phyloP scores from a whole-genome alignment of 1,284 basidiomycete genomes.

The Pterula multifida region DNA sequence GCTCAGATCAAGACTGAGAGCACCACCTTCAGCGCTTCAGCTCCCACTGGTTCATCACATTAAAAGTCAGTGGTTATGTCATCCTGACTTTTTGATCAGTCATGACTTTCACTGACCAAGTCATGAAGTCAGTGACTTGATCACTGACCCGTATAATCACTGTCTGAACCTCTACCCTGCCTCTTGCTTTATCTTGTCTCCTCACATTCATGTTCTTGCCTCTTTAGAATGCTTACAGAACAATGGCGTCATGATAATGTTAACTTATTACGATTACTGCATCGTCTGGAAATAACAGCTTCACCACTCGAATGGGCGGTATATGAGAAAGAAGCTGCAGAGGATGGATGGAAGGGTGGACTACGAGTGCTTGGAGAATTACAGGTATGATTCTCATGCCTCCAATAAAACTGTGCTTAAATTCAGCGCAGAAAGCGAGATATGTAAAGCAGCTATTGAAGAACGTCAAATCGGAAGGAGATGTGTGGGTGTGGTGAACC shows the following conservation, averaged over 20 bases:
- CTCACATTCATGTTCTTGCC: background rate
- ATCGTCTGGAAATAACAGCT: background rate
- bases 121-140: too few species aligned
- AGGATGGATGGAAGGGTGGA: background rate
- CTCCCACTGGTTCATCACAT: too few species aligned
- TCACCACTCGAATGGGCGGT: background rate
- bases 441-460: background rate
- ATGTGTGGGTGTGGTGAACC: background rate
- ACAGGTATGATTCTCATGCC: background rate
- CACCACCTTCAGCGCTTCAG: too few species aligned
- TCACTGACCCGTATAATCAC: too few species aligned
- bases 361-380: background rate
- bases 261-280: background rate
- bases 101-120: too few species aligned
- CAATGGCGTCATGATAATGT: background rate
- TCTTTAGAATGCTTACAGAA: background rate
- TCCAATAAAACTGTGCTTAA: background rate
- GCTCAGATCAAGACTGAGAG: too few species aligned
- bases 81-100: too few species aligned
- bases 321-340: background rate
- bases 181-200: too few species aligned
- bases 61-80: too few species aligned
- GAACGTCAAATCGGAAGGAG: background rate
- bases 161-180: too few species aligned
- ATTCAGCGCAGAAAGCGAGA: background rate